Base-by-base conservation (phyloP, 106 monocot genomes). In the Gastrodia elata region DNA sequence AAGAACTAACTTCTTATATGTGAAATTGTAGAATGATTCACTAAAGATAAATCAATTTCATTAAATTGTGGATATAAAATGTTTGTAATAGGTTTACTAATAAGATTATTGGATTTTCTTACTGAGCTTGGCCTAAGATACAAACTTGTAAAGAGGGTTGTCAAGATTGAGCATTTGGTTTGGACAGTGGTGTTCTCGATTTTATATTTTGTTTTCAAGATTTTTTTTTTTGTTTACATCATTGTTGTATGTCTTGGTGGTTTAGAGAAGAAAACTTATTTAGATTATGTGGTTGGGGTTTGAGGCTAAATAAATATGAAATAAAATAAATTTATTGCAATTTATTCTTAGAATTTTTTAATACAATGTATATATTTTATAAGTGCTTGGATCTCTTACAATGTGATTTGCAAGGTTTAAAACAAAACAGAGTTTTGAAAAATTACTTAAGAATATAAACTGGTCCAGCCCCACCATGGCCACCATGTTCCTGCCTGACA, bases 381-480 rank as follows among this genome's bases (percentile, higher is more conserved):
- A n/a, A n/a, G n/a, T n/a, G n/a, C n/a, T n/a, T n/a, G n/a, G n/a
- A n/a, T n/a, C n/a, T n/a, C n/a, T n/a, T n/a, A n/a, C n/a, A n/a
- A n/a, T n/a, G n/a, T n/a, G n/a, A n/a, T n/a, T n/a, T n/a, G n/a
- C n/a, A n/a, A n/a, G n/a, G n/a, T n/a, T n/a, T n/a, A n/a, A n/a
- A n/a, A n/a, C n/a, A n/a, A n/a, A n/a, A n/a, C n/a, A n/a, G n/a
- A n/a, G n/a, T n/a, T n/a, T n/a, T n/a, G n/a, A n/a, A n/a, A n/a
- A n/a, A n/a, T n/a, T n/a, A n/a, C n/a, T n/a, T n/a, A n/a, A n/a
- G n/a, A n/a, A n/a, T n/a, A 78, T 78, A 46, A 65, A 78, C 15
- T 78, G 78, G 48, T 78, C 78, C 20, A 78, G 26, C 0, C 78
- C 78, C 43, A 78, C 78, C 72, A 78, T n/a, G 18, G 78, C 78